Conservation (phyloP, 139 green algal genomes). For the Mesotaenium endlicherianum region DNA sequence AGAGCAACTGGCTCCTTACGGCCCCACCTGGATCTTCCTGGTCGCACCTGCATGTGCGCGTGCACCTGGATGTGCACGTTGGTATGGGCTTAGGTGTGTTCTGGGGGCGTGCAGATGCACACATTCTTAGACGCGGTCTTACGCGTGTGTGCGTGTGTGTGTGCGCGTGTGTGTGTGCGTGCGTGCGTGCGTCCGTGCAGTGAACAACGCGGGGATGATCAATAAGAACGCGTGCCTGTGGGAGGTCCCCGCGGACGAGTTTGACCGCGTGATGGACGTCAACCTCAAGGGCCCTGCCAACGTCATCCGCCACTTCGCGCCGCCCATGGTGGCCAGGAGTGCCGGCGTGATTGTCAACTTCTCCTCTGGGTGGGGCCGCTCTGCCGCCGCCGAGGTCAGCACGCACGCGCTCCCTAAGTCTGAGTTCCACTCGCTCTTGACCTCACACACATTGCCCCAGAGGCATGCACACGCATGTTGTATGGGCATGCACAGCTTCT, state of each 20-base stretch:
- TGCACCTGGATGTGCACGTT: too few species aligned
- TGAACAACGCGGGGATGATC: constrained; percentile 39
- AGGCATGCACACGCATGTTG: too few species aligned
- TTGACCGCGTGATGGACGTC: constrained; percentile 25
- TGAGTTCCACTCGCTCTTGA: too few species aligned
- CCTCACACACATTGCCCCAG: too few species aligned
- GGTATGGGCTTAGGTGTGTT: too few species aligned
- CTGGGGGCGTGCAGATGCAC: too few species aligned
- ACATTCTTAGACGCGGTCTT: too few species aligned
- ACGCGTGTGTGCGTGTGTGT: not conserved
- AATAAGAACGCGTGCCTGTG: constrained; percentile 34
- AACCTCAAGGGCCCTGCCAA: constrained; percentile 42
- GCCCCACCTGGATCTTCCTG: too few species aligned
- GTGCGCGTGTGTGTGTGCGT: not conserved
- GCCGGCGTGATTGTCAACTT: constrained; percentile 36
- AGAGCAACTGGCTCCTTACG: too few species aligned
- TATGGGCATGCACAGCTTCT: too few species aligned
- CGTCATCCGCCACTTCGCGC: constrained; percentile 38
- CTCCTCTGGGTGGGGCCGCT: constrained; percentile 42
- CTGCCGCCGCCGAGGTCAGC: constrained; percentile 29
- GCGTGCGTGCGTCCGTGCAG: not conserved
- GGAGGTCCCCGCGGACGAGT: constrained; percentile 32
- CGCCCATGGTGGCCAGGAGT: not conserved
- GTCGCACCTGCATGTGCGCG: too few species aligned
- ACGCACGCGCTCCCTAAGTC: too few species aligned